Percentiles rank a stretch among this genome's conserved stretches.
These are phyloP conservation scores for Stipa capillata DNA, from an alignment of 176 grass and related monocot species.

Conservation along the genomic window DNA sequence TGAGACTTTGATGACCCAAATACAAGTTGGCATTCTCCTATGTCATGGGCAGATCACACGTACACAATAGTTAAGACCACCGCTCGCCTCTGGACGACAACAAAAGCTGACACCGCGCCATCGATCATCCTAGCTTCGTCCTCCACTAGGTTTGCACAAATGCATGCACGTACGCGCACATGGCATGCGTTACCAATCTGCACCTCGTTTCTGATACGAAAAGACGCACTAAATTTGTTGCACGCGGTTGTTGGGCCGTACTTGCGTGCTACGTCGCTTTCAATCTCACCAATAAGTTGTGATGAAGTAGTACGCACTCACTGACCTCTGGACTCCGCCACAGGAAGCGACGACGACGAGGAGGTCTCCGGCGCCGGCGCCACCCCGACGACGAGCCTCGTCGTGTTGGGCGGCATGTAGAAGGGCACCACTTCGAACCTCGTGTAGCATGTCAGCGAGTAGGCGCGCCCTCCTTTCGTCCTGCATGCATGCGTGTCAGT, in stretches of 20 bases:
- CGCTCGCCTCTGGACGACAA: no score
- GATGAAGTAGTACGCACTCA: background rate
- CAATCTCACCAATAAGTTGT: background rate
- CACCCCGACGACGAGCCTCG: background rate
- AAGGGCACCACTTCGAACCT: conserved; percentile 29
- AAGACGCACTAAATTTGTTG: no score
- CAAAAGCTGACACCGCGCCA: no score
- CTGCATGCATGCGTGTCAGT: background rate
- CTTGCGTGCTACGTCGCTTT: background rate
- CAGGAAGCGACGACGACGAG: background rate
- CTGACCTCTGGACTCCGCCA: background rate
- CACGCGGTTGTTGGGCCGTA: no score
- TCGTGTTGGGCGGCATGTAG: background rate
- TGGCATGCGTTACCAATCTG: no score
- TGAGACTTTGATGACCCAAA: no score
- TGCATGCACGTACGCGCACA: no score
- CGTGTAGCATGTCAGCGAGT: conserved; percentile 32
- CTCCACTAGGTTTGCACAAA: no score
- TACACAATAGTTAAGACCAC: no score
- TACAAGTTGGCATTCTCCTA: background rate
- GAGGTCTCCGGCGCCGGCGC: background rate
- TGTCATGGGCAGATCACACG: no score
- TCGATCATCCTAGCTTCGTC: no score
- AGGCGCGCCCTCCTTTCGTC: conserved; percentile 28
- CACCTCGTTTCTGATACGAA: no score